These are phyloP conservation scores for Sonneratia caseolaris DNA, from an alignment of 345 rosid species.

Conservation along the genomic window DNA sequence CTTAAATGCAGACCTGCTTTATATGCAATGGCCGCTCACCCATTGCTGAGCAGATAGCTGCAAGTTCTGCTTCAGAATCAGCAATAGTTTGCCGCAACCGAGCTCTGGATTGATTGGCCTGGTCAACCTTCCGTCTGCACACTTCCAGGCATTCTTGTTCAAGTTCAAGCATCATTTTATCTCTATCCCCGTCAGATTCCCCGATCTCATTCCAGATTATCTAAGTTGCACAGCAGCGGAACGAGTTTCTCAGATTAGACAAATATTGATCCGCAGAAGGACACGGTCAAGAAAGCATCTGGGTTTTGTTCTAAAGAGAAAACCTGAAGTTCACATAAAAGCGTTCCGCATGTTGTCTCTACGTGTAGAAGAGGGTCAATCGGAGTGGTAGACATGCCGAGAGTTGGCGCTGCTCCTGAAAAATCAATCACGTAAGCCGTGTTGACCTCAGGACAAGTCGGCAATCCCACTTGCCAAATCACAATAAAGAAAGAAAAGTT, in stretches of 20 bases:
- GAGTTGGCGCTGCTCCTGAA: too few relatives aligned
- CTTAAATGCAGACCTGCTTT: slow-evolving; percentile 50
- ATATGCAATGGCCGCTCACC: slow-evolving; percentile 86
- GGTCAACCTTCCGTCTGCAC: slow-evolving; percentile 85
- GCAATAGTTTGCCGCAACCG: slow-evolving; percentile 77
- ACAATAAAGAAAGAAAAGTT: too few relatives aligned
- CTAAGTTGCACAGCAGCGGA: slow-evolving; percentile 18
- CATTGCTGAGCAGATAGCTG: slow-evolving; percentile 77
- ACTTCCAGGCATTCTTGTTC: slow-evolving; percentile 93
- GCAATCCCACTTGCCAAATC: too few relatives aligned
- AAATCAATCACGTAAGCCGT: background rate
- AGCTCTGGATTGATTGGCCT: slow-evolving; percentile 73
- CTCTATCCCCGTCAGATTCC: slow-evolving; percentile 73
- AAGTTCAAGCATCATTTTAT: slow-evolving; percentile 78
- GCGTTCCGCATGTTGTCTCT: slow-evolving; percentile 83
- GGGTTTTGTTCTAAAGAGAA: background rate
- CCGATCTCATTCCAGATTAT: slow-evolving; percentile 98
- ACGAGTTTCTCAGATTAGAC: background rate
- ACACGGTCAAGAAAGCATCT: background rate
- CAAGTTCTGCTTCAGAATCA: slow-evolving; percentile 85
- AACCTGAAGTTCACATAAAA: slow-evolving; percentile 84
- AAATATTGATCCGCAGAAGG: background rate
- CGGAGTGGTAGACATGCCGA: slow-evolving; percentile 16
- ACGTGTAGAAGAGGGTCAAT: slow-evolving; percentile 46
- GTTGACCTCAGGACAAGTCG: too few relatives aligned